Percentiles rank a stretch among this genome's conserved stretches.
Evolutionary conservation across 2,329 filamentous ascomycete genomes (phyloP).

Genomic region (Myriangium duriaei): DNA sequence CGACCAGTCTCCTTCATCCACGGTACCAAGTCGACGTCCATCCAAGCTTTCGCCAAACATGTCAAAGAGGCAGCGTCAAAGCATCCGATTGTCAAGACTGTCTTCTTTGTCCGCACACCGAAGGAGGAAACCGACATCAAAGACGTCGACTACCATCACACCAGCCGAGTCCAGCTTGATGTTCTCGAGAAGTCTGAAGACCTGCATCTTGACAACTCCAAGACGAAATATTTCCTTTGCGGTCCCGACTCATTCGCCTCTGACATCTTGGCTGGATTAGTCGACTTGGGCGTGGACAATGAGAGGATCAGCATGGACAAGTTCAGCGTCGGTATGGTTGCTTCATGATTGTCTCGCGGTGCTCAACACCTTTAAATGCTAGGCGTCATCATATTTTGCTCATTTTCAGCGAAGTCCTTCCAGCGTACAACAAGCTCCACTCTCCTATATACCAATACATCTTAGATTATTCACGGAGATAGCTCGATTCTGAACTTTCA

Average conservation of each 20-base stretch:
- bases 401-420: too few species aligned
- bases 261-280: conserved; percentile 39
- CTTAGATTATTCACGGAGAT: too few species aligned
- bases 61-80: conserved; percentile 32
- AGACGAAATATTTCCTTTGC: conserved; percentile 58
- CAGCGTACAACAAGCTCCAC: too few species aligned
- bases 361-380: too few species aligned
- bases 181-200: conserved; percentile 40
- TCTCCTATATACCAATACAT: too few species aligned
- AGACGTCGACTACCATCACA: conserved; percentile 39
- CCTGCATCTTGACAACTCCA: conserved; percentile 42
- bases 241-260: conserved; percentile 53
- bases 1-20: conserved; percentile 58
- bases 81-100: conserved; percentile 37
- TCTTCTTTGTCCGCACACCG: conserved; percentile 47
- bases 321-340: conserved; percentile 11
- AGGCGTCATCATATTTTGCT: too few species aligned
- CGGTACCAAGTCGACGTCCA: conserved; percentile 38
- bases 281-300: conserved; percentile 46
- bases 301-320: conserved; percentile 51
- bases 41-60: conserved; percentile 44
- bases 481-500: too few species aligned
- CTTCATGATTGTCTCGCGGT: too few species aligned
- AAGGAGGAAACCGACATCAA: conserved; percentile 34
- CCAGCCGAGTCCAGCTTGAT: conserved; percentile 46